Evolutionary conservation across 768 basidiomycete genomes (phyloP).

Genomic region (Russula griseocarnosa): DNA sequence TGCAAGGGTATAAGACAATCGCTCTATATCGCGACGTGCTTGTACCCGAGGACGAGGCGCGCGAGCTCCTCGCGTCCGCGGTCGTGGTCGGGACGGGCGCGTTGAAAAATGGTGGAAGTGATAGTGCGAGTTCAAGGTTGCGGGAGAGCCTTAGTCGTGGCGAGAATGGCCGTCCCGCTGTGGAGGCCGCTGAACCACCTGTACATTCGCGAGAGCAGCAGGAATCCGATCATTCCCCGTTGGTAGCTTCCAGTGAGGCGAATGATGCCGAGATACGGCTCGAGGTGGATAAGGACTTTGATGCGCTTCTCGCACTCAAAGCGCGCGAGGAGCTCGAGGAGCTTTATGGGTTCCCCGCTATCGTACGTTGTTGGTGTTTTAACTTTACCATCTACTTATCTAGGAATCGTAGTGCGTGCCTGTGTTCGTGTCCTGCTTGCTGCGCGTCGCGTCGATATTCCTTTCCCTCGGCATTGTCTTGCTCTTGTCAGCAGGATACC

Average conservation of each 20-base stretch:
- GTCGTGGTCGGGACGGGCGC: slow-evolving; percentile 16
- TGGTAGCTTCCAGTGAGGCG: neutral
- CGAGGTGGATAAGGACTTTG: slow-evolving; percentile 63
- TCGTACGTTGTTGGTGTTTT: slow-evolving; percentile 47
- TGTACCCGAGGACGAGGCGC: slow-evolving; percentile 43
- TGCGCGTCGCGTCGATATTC: slow-evolving; percentile 69
- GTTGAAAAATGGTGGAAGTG: slow-evolving; percentile 27
- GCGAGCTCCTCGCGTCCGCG: slow-evolving; percentile 38
- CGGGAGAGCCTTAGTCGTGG: slow-evolving; percentile 21
- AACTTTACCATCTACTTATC: neutral
- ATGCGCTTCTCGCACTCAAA: slow-evolving; percentile 58
- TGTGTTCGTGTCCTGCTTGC: slow-evolving; percentile 71
- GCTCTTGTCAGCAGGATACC: slow-evolving; percentile 56
- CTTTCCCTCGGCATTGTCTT: slow-evolving; percentile 66
- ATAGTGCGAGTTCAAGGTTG: slow-evolving; percentile 9
- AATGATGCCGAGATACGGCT: slow-evolving; percentile 32
- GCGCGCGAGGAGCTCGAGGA: slow-evolving; percentile 73
- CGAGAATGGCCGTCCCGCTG: neutral
- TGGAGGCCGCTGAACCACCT: slow-evolving; percentile 4
- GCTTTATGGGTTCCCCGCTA: slow-evolving; percentile 73
- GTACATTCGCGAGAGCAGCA: neutral
- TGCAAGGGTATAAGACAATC: slow-evolving; percentile 69
- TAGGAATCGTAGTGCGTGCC: slow-evolving; percentile 59
- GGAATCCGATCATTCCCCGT: neutral
- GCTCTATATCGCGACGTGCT: slow-evolving; percentile 66